phyloP scores from a whole-genome alignment of 176 grass and related monocot species.

The Zoysia japonica region DNA sequence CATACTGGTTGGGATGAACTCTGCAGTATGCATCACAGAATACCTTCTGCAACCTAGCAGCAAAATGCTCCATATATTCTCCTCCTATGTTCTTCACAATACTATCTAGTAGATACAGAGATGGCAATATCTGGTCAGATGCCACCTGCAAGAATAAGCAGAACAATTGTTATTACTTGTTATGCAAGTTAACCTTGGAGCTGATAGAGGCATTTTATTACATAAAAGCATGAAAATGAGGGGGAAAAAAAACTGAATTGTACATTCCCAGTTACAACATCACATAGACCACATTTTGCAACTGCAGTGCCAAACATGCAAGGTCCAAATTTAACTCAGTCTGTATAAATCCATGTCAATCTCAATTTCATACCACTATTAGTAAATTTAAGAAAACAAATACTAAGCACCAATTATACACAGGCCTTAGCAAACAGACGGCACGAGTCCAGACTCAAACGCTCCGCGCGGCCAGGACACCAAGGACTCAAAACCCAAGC shows the following conservation, averaged over 20 bases:
- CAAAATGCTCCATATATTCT: constrained; percentile 80
- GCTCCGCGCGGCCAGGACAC: not conserved
- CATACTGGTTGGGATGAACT: constrained; percentile 72
- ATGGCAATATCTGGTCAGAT: constrained; percentile 89
- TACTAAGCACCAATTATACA: not conserved
- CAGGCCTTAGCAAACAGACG: constrained; percentile 22
- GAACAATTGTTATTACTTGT: constrained; percentile 2
- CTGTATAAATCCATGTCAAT: not conserved
- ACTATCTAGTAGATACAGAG: constrained; percentile 96
- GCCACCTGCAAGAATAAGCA: constrained; percentile 68
- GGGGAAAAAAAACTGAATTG: not conserved
- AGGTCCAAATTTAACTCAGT: not conserved
- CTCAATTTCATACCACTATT: not conserved
- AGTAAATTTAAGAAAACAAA: not conserved
- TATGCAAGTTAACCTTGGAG: constrained; percentile 14
- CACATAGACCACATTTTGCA: not conserved
- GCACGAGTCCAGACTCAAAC: not conserved
- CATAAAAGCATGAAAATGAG: too few species aligned
- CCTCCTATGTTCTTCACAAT: constrained; percentile 97
- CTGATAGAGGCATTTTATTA: too few species aligned
- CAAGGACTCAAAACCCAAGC: not conserved
- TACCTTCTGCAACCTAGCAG: constrained; percentile 66
- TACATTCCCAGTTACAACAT: not conserved
- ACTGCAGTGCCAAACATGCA: not conserved
- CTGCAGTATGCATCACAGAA: constrained; percentile 81